phyloP scores from a whole-genome alignment of 106 monocot species.

The Dendrobium catenatum region DNA sequence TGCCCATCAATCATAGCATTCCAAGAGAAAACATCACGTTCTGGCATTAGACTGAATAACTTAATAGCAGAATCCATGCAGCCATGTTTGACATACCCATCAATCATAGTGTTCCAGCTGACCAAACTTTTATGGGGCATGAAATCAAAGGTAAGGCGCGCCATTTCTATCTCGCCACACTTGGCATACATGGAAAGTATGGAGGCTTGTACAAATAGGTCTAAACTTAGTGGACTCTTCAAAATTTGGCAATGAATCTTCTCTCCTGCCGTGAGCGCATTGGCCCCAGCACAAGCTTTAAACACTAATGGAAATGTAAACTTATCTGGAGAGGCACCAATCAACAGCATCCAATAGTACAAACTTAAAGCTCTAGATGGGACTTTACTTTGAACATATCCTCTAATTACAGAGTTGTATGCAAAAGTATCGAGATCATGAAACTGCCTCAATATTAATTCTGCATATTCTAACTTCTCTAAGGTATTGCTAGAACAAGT shows the following conservation, averaged over 20 bases:
- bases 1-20: conserved; percentile 38
- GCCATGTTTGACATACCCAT: conserved; percentile 36
- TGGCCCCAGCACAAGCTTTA: conserved; percentile 11
- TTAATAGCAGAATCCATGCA: conserved; percentile 14
- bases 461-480: conserved; percentile 14
- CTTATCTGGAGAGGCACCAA: conserved; percentile 29
- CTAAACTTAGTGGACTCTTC: conserved; percentile 5
- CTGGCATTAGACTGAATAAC: conserved; percentile 33
- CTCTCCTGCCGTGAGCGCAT: conserved; percentile 3
- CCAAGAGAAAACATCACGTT: conserved; percentile 38
- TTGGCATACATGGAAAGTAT: conserved; percentile 19
- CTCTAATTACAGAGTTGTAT: conserved; percentile 52
- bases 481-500: conserved; percentile 8
- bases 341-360: conserved; percentile 31
- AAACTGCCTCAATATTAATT: conserved; percentile 28
- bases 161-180: conserved; percentile 13
- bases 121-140: conserved; percentile 16
- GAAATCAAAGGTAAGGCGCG: conserved; percentile 14
- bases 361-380: conserved; percentile 25
- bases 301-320: conserved; percentile 30
- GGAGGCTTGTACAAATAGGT: conserved; percentile 19
- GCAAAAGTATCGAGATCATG: conserved; percentile 19
- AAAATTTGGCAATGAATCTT: conserved; percentile 11
- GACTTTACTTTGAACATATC: conserved; percentile 16
- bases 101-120: conserved; percentile 44